Conservation (phyloP, 768 basidiomycete species). For the Amanita fuliginea region DNA sequence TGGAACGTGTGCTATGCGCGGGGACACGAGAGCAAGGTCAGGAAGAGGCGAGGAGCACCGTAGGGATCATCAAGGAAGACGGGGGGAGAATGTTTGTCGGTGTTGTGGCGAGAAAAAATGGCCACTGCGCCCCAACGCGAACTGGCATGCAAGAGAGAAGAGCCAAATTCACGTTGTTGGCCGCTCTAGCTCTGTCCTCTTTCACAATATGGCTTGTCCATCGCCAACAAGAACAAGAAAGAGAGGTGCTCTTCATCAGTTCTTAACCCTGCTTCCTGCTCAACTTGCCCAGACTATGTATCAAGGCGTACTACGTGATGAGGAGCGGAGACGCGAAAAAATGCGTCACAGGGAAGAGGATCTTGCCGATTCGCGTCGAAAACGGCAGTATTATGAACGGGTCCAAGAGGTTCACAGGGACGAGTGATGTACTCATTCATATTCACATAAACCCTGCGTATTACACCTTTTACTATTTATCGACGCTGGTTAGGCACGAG, state of each 20-base stretch:
- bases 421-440: neutral
- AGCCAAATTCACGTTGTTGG: slow-evolving; percentile 67
- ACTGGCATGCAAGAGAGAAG: slow-evolving; percentile 42
- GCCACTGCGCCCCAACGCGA: too few relatives aligned
- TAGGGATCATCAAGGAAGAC: slow-evolving; percentile 3
- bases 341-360: slow-evolving; percentile 55
- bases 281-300: slow-evolving; percentile 65
- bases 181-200: slow-evolving; percentile 50
- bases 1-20: slow-evolving; percentile 11
- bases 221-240: slow-evolving; percentile 73
- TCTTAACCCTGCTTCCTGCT: slow-evolving; percentile 3
- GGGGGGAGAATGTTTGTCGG: slow-evolving; percentile 3
- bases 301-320: slow-evolving; percentile 80
- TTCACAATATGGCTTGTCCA: slow-evolving; percentile 87
- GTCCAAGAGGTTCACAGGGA: slow-evolving; percentile 26
- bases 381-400: slow-evolving; percentile 55
- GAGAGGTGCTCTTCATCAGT: slow-evolving; percentile 38
- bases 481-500: slow-evolving; percentile 38
- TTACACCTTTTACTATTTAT: neutral
- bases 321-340: slow-evolving; percentile 69
- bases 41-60: neutral
- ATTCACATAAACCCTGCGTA: too few relatives aligned
- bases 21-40: neutral
- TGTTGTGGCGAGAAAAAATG: slow-evolving; percentile 8
- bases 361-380: slow-evolving; percentile 47